Evolutionary conservation across 805 yeast species (phyloP).

Genomic region (Ogataea henricii): DNA sequence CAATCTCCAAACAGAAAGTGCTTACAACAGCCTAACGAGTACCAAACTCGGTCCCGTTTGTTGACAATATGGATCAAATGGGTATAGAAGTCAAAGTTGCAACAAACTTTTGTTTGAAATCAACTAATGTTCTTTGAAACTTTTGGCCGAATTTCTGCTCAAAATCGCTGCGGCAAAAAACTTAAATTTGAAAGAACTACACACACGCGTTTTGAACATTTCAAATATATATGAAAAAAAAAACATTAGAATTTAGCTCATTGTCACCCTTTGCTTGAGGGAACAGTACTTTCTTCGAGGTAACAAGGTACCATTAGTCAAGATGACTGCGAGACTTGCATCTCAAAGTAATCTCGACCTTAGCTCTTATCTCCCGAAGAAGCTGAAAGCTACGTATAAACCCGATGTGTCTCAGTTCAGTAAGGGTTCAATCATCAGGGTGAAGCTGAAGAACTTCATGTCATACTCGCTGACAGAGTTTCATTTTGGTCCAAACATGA

Average conservation of each 20-base stretch:
- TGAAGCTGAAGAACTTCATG: constrained; percentile 62
- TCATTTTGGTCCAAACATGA: constrained; percentile 76
- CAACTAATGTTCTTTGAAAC: not conserved
- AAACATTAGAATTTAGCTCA: not conserved
- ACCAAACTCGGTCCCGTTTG: not conserved
- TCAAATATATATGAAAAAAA: not conserved
- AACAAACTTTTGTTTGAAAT: too few relatives aligned
- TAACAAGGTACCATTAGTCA: not conserved
- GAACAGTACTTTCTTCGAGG: not conserved
- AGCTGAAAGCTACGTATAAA: constrained; percentile 14
- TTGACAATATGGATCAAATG: too few relatives aligned
- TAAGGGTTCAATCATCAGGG: constrained; percentile 51
- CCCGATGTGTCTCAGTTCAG: constrained; percentile 36
- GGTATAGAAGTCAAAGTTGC: not conserved
- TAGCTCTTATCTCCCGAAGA: constrained; percentile 22
- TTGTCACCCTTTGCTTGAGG: not conserved
- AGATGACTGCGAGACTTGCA: constrained; percentile 15
- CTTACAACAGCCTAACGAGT: not conserved
- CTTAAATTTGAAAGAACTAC: not conserved
- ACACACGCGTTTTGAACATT: not conserved
- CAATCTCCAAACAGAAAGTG: not conserved
- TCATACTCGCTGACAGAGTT: constrained; percentile 72
- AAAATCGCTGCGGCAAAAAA: not conserved
- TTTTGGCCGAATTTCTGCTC: not conserved
- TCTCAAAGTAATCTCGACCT: constrained; percentile 13